These are phyloP conservation scores for Trypanosoma melophagium DNA, from an alignment of 208 protist genomes.

Conservation along the genomic window DNA sequence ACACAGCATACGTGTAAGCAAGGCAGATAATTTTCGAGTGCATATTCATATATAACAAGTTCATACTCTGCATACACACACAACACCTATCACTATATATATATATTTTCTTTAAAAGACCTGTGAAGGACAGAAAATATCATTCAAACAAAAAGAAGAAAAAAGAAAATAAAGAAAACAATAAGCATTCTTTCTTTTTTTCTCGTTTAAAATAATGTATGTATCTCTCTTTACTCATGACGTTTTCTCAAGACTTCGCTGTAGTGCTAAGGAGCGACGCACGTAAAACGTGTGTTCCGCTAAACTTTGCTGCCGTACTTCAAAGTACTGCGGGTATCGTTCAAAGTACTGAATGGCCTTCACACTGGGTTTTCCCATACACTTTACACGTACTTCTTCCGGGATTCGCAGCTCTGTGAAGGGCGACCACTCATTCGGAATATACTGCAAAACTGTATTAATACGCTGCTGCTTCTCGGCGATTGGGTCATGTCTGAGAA, in stretches of 20 bases:
- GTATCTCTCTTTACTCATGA: background rate
- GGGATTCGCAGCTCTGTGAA: conserved; percentile 46
- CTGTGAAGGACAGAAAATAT: no score
- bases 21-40: no score
- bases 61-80: no score
- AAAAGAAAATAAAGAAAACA: no score
- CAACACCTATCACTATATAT: no score
- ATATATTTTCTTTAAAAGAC: no score
- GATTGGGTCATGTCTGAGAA: conserved; percentile 25
- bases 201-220: background rate
- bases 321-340: conserved; percentile 67
- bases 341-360: conserved; percentile 46
- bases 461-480: conserved; percentile 35
- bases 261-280: conserved; percentile 47
- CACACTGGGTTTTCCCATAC: conserved; percentile 50
- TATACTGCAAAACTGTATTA: conserved; percentile 53
- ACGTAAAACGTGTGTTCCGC: conserved; percentile 41
- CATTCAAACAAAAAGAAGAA: no score
- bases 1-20: no score
- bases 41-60: no score
- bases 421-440: conserved; percentile 58
- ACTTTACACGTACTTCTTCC: conserved; percentile 50
- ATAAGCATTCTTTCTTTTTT: background rate
- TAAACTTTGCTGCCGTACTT: conserved; percentile 35
- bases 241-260: conserved; percentile 23